Evolutionary conservation across 192 early-diverging fungal genomes (phyloP), one percentile per base, ranked within the genome.

Genomic region (Spinellus fusiger): DNA sequence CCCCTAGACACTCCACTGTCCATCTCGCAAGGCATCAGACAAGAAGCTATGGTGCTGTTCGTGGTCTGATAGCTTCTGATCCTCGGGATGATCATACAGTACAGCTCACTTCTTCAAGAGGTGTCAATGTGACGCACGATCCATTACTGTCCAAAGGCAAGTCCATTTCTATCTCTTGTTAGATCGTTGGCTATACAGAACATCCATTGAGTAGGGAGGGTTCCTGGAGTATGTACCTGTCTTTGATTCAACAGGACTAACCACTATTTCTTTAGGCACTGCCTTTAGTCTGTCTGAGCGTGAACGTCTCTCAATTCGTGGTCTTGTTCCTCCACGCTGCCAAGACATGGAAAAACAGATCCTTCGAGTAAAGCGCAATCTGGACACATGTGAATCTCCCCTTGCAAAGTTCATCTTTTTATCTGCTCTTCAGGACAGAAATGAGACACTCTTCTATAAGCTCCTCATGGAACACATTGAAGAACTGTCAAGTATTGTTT

Each of bases 341-440:
- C 78, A 80, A 56, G 78, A 80, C 56, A 80, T 80, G 78, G 78
- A 80, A 20, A 80, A 77, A 59, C 78, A 80, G 54, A 62, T 80
- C n/a, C 64, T 73, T 48, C 73, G 78, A 48, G 69, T 80, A 22
- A 80, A 77, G 48, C 73, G 70, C 12, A 80, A 80, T 61, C 61
- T 80, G 62, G 73, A 76, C 40, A 68, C 66, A 25, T 75, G 73
- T 54, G 51, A 68, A 32, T 75, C 78, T 20, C 78, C 78, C 5
- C 62, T 80, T 16, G 70, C 74, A 31, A 80, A 80, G 65, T 80
- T 80, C 44, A 61, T 80, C 22, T 80, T 80, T 28, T 71, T 80
- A 56, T 70, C 78, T 6, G 78, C 75, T 34, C 69, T 80, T 15
- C 78, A 80, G 71, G 78, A 80, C 58, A 73, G 78, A 38, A 80